Base-by-base conservation (phyloP, 257 asterid species). In the Misopates orontium region DNA sequence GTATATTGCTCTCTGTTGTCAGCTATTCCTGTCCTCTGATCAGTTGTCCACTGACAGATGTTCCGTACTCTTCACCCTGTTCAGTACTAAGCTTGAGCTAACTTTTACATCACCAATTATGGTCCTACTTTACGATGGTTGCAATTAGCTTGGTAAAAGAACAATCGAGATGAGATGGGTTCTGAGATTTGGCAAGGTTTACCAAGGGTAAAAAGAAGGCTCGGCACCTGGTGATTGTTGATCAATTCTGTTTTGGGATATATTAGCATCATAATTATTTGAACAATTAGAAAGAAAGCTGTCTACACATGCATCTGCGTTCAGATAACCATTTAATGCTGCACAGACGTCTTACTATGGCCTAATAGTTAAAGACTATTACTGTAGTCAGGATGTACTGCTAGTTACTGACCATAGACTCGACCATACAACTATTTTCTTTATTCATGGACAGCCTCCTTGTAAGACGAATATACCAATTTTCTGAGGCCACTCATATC, bases 31-130 rank as follows among this genome's bases (percentile, higher is more conserved):
- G 60, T 74, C 71, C 65, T 68, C 49, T 56, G 71, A 62, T 60
- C 75, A 60, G 64, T 57, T 72, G 25, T 44, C 23, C 39, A 17
- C 57, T 42, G 73, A 65, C 64, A 42, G 66, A 49, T 42, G 23
- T 42, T 72, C 65, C 68, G 64, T 67, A 28, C 66, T 73, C 80
- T 65, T 75, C 70, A 53, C 66, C 64, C 65, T 42, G 36, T 67
- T 53, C 59, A 60, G 41, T 62, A 59, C 75, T 66, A 77, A 62
- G 66, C 71, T 42, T 74, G 78, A 71, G 78, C 75, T 59, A 53
- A 66, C 61, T 54, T 59, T 57, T 48, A 56, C 42, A 73, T 64
- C 60, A 63, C 60, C 32, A 13, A 49, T 66, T 67, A 70, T 70
- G 59, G 48, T 62, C 66, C 70, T 59, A 63, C 71, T 62, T 64